Conservation (phyloP, 306 rosid genomes). For the Pyrus bretschneideri region DNA sequence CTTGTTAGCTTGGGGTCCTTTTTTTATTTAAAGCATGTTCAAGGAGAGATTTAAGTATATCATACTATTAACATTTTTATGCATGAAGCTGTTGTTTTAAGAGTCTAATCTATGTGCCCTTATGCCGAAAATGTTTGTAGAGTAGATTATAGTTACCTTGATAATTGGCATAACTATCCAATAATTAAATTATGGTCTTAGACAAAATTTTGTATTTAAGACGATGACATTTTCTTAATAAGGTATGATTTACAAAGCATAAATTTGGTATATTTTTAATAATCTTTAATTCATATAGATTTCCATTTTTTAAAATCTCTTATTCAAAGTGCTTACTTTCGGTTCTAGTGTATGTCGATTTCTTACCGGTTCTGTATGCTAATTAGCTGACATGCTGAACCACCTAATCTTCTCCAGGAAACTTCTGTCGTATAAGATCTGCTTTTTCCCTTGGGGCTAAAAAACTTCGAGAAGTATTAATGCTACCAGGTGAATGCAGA, state of each 20-base stretch:
- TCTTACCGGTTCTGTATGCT: constrained; percentile 7
- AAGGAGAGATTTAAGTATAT: not conserved
- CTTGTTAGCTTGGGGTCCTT: too few species aligned
- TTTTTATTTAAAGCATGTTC: not conserved
- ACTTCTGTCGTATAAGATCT: constrained; percentile 37
- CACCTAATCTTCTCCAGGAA: constrained; percentile 36
- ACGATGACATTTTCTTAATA: not conserved
- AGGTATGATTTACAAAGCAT: not conserved
- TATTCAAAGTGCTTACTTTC: not conserved
- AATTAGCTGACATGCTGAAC: constrained; percentile 4
- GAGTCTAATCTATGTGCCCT: not conserved
- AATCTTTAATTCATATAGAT: not conserved
- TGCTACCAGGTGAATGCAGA: constrained; percentile 41
- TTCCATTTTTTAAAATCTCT: not conserved
- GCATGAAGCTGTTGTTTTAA: not conserved
- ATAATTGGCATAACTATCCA: too few species aligned
- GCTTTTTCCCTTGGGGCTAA: constrained; percentile 42
- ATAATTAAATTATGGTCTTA: too few species aligned
- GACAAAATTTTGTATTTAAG: not conserved
- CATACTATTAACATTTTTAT: not conserved
- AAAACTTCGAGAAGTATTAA: constrained; percentile 35
- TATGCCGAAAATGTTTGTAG: not conserved
- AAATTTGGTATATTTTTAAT: not conserved
- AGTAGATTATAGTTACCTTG: not conserved
- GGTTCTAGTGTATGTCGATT: not conserved